These are phyloP conservation scores for Nicotiana otophora DNA, from an alignment of 257 asterid genomes.

Conservation along the genomic window DNA sequence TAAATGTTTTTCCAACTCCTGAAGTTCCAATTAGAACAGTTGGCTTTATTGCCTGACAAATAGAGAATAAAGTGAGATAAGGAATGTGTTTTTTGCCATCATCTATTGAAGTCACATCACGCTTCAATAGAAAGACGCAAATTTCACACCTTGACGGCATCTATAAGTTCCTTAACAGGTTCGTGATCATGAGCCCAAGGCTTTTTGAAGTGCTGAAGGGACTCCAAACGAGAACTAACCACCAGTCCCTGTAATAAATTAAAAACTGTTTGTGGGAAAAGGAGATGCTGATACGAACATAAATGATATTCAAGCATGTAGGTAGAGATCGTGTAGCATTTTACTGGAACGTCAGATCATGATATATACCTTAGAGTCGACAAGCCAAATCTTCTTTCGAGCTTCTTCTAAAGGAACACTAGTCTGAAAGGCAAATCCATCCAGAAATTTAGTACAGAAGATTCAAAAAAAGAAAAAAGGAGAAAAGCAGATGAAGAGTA, in stretches of 20 bases:
- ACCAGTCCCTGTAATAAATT: conserved; percentile 55
- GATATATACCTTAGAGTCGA: conserved; percentile 69
- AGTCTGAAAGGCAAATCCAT: conserved; percentile 38
- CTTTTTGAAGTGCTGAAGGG: conserved; percentile 82
- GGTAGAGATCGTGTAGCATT: not conserved
- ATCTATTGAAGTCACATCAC: not conserved
- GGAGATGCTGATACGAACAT: conserved; percentile 1
- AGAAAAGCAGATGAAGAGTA: conserved; percentile 9
- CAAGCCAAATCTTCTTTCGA: conserved; percentile 91
- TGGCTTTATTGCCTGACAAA: conserved; percentile 66
- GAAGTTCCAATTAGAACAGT: conserved; percentile 88
- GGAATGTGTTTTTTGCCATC: not conserved
- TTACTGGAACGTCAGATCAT: not conserved
- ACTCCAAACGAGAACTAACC: conserved; percentile 65
- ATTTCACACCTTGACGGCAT: conserved; percentile 68
- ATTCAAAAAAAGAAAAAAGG: conserved; percentile 7
- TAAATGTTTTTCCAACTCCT: conserved; percentile 77
- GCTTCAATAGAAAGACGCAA: conserved; percentile 1
- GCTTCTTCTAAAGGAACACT: conserved; percentile 51
- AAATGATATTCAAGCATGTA: not conserved
- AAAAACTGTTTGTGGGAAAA: conserved; percentile 3
- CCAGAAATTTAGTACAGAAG: conserved; percentile 7
- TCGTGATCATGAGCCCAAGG: conserved; percentile 95
- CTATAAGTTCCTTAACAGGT: conserved; percentile 60
- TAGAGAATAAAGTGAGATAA: not conserved